Evolutionary conservation across 2,329 filamentous ascomycete species (phyloP), one percentile per base, ranked within the genome.

Genomic region (Rugonectria rugulosa): DNA sequence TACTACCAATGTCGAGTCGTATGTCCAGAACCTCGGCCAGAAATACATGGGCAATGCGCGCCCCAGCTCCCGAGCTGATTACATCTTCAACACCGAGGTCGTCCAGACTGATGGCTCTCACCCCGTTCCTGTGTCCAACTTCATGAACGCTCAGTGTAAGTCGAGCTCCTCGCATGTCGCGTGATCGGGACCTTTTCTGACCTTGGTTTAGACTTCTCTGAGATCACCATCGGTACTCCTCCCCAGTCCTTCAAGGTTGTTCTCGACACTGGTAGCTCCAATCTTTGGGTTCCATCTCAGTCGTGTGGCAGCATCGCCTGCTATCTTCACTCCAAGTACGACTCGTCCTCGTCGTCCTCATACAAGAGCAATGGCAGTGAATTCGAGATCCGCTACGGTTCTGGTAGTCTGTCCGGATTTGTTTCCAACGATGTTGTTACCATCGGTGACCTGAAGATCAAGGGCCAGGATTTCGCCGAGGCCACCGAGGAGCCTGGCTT

Each of bases 191-290:
- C 7, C 17, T 9, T 10, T 4, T 21, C 66, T 71, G 38, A 70
- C 59, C 20, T 5, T 26, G 5, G 11, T 7, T 10, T 59, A 96
- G 93, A 99, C 83, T 99, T 97, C 86, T 96, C 94, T 66, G 92
- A 97, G 77, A 97, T 99, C 75, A 85, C 87, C 67, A 86, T 99
- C 74, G 95, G 95, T 63, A 94, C 88, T 43, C 95, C 95, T 64
- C 88, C 95, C 27, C 95, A 99, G 81, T 84, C 80, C 67, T 99
- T 99, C 88, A 99, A 99, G 86, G 96, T 99, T 66, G 90, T 99
- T 63, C 89, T 99, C 63, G 95, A 99, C 77, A 99, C 95, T 23
- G 95, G 95, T 70, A 97, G 92, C 84, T 98, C 95, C 75, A 99
- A 99, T 83, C 86, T 99, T 62, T 99, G 96, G 96, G 93, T 99